Percentiles rank a stretch among this genome's conserved stretches.
phyloP scores from a whole-genome alignment of 2,329 filamentous ascomycete species.

The Colletotrichum noveboracense region DNA sequence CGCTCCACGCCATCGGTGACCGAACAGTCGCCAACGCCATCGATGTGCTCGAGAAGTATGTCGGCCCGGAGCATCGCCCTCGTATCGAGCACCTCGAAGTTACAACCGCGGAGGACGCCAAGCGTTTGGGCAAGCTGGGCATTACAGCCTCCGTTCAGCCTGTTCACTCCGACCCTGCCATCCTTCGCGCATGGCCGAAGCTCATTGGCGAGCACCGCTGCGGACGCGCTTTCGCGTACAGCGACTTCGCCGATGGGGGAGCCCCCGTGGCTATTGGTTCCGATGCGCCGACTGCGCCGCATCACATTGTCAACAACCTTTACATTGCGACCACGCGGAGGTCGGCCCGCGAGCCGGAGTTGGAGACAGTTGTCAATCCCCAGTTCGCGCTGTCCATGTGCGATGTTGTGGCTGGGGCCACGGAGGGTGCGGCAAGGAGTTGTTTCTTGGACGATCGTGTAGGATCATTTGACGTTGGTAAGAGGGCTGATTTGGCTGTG shows the following conservation, averaged over 20 bases:
- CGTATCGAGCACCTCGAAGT: slow-evolving; percentile 72
- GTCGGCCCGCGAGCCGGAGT: slow-evolving; percentile 45
- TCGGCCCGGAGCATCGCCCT: slow-evolving; percentile 54
- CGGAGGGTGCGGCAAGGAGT: slow-evolving; percentile 60
- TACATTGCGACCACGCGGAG: slow-evolving; percentile 65
- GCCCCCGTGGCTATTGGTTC: slow-evolving; percentile 62
- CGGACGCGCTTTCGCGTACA: slow-evolving; percentile 66
- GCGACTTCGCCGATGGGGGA: slow-evolving; percentile 61
- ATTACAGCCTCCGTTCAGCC: slow-evolving; percentile 67
- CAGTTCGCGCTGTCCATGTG: slow-evolving; percentile 59
- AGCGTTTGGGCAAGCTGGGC: slow-evolving; percentile 59
- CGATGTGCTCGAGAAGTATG: slow-evolving; percentile 55
- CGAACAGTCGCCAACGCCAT: slow-evolving; percentile 61
- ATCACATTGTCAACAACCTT: slow-evolving; percentile 58
- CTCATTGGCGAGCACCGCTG: slow-evolving; percentile 60
- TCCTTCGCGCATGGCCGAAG: slow-evolving; percentile 64
- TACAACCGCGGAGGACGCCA: slow-evolving; percentile 57
- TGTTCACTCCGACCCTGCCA: slow-evolving; percentile 65
- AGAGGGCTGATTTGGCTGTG: slow-evolving; percentile 62
- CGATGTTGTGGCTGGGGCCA: slow-evolving; percentile 59
- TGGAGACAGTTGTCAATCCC: slow-evolving; percentile 51
- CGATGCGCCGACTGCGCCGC: slow-evolving; percentile 65
- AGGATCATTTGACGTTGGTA: slow-evolving; percentile 56
- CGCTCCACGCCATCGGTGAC: slow-evolving; percentile 71
- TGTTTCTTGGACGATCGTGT: slow-evolving; percentile 60